Conservation (phyloP, 768 basidiomycete species). For the Mycena alexandri region DNA sequence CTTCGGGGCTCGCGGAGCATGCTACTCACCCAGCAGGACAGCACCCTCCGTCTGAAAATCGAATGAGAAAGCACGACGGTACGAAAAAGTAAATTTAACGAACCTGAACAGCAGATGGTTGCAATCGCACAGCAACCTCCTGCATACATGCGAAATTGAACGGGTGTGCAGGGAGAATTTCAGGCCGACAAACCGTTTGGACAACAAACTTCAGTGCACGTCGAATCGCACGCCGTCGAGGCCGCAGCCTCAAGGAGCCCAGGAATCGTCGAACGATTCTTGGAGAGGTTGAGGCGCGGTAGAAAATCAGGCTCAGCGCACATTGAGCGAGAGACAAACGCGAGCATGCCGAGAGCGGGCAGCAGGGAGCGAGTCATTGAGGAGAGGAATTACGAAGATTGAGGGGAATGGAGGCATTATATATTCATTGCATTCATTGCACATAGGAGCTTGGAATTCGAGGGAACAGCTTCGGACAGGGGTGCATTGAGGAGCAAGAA, state of each 20-base stretch:
- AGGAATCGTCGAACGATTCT: background rate
- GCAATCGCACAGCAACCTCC: background rate
- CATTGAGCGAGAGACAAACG: conserved; percentile 1
- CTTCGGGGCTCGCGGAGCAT: too few species aligned
- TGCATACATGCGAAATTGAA: background rate
- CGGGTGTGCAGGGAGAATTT: background rate
- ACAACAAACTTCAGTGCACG: background rate
- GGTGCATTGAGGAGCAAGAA: background rate
- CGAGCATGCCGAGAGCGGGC: background rate
- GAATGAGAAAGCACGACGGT: background rate
- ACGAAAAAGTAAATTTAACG: too few species aligned
- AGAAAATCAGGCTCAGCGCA: background rate
- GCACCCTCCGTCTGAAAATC: conserved; percentile 1
- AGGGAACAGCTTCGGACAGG: background rate
- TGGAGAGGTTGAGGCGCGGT: background rate
- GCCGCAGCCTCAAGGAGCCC: background rate
- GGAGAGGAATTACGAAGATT: too few species aligned
- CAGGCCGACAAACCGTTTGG: background rate
- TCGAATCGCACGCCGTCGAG: background rate
- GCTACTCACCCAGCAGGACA: background rate
- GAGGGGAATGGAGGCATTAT: too few species aligned
- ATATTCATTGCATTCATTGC: too few species aligned
- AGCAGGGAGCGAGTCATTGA: background rate
- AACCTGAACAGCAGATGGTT: background rate
- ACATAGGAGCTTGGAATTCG: too few species aligned